phyloP scores from a whole-genome alignment of 2,329 filamentous ascomycete genomes.

The Penicillium sp. region DNA sequence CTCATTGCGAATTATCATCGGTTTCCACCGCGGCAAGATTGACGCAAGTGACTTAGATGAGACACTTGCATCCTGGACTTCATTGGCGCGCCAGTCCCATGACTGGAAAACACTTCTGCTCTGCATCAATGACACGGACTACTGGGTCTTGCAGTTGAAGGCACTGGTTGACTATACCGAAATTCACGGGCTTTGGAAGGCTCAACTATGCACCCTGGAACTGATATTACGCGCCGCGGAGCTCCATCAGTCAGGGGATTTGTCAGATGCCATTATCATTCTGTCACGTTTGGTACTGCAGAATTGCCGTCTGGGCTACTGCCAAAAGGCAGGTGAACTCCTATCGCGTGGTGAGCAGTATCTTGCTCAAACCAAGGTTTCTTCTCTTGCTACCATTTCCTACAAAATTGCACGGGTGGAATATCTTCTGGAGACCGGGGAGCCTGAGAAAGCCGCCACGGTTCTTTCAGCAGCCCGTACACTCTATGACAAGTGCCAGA shows the following conservation, averaged over 20 bases:
- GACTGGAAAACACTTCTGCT: slow-evolving; percentile 43
- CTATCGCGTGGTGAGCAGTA: slow-evolving; percentile 60
- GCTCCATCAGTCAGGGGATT: slow-evolving; percentile 38
- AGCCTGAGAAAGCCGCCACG: slow-evolving; percentile 57
- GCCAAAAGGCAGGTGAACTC: slow-evolving; percentile 54
- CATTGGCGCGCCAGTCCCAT: slow-evolving; percentile 45
- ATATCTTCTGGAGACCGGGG: slow-evolving; percentile 66
- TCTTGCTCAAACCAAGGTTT: slow-evolving; percentile 39
- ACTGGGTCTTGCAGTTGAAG: slow-evolving; percentile 52
- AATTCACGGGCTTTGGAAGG: slow-evolving; percentile 54
- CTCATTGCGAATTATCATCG: slow-evolving; percentile 35
- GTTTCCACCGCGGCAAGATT: slow-evolving; percentile 35
- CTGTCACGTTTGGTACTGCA: slow-evolving; percentile 52
- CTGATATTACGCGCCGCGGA: slow-evolving; percentile 50
- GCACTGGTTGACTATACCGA: slow-evolving; percentile 56
- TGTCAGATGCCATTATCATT: slow-evolving; percentile 42
- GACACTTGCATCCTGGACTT: slow-evolving; percentile 36
- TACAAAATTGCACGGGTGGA: slow-evolving; percentile 73
- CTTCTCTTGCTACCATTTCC: slow-evolving; percentile 48
- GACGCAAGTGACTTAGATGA: slow-evolving; percentile 25
- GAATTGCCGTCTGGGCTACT: slow-evolving; percentile 60
- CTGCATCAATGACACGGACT: slow-evolving; percentile 50
- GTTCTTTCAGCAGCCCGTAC: slow-evolving; percentile 29
- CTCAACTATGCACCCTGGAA: slow-evolving; percentile 50
- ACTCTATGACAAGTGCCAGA: slow-evolving; percentile 34